Conservation (phyloP, 78 protist species). For the Goniomonas avonlea region DNA sequence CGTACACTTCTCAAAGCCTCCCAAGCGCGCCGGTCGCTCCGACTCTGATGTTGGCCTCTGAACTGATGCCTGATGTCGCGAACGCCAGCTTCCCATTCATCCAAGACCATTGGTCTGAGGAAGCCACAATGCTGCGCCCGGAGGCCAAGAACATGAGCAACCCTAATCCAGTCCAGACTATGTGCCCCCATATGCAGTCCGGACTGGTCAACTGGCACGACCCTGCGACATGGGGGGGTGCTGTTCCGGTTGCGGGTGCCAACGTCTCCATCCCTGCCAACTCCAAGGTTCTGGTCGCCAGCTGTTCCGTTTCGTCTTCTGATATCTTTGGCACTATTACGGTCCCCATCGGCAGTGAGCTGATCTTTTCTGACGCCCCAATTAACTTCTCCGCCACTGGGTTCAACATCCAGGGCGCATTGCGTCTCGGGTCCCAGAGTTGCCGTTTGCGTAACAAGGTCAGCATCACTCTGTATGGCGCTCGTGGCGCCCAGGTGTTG, state of each 20-base stretch:
- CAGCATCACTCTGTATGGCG: constrained; percentile 1
- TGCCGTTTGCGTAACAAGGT: background rate
- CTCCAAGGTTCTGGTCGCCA: background rate
- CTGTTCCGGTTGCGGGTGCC: background rate
- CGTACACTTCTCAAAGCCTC: no score
- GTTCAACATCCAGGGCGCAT: background rate
- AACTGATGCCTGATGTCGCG: no score
- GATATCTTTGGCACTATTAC: no score
- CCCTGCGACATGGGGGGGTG: background rate
- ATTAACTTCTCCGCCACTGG: background rate
- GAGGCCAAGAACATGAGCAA: no score
- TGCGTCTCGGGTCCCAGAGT: background rate
- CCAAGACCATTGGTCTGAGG: no score
- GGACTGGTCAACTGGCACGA: background rate
- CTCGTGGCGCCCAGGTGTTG: background rate
- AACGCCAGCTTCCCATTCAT: no score
- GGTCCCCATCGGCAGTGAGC: background rate
- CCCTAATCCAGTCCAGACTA: no score
- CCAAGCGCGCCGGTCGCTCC: no score
- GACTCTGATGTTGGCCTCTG: no score
- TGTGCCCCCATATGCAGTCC: background rate
- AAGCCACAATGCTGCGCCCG: no score
- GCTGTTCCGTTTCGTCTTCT: background rate
- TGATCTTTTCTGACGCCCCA: background rate
- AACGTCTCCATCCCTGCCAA: background rate